Percentiles rank a stretch among this genome's conserved stretches.
Evolutionary conservation across 2,329 filamentous ascomycete species (phyloP).

Genomic region (Atkinsonella hypoxylon): DNA sequence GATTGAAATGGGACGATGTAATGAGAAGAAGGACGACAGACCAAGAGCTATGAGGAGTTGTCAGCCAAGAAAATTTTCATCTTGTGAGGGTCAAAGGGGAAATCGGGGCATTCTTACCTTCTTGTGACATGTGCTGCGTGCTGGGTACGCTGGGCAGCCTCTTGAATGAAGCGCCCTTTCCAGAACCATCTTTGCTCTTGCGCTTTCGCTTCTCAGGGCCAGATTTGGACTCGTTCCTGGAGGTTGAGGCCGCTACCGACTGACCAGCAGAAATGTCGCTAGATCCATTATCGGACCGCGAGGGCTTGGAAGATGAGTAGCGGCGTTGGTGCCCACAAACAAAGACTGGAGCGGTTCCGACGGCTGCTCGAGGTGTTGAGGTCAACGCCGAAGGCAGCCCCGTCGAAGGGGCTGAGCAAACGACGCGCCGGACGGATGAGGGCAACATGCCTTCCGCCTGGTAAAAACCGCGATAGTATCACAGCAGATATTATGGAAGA

Average conservation of each 20-base stretch:
- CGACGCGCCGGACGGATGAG: slow-evolving; percentile 43
- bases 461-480: slow-evolving; percentile 7
- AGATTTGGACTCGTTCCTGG: slow-evolving; percentile 30
- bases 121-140: slow-evolving; percentile 58
- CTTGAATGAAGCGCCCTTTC: slow-evolving; percentile 32
- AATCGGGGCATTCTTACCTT: slow-evolving; percentile 35
- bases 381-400: slow-evolving; percentile 30
- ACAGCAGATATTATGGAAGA: slow-evolving; percentile 4
- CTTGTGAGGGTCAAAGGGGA: background rate
- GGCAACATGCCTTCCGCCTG: slow-evolving; percentile 35
- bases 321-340: slow-evolving; percentile 37
- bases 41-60: slow-evolving; percentile 53
- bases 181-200: slow-evolving; percentile 41
- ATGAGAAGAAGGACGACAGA: slow-evolving; percentile 87
- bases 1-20: slow-evolving; percentile 87
- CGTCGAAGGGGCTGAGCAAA: slow-evolving; percentile 33
- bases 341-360: slow-evolving; percentile 23
- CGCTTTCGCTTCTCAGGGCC: slow-evolving; percentile 43
- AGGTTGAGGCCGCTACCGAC: slow-evolving; percentile 35
- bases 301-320: slow-evolving; percentile 52
- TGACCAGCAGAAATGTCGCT: slow-evolving; percentile 37
- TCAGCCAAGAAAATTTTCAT: background rate
- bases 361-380: slow-evolving; percentile 26
- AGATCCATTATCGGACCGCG: slow-evolving; percentile 44
- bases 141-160: slow-evolving; percentile 63